Percentiles rank a stretch among this genome's conserved stretches.
These are phyloP conservation scores for Solanum hybrid DNA, from an alignment of 305 asterid genomes.

Conservation along the genomic window DNA sequence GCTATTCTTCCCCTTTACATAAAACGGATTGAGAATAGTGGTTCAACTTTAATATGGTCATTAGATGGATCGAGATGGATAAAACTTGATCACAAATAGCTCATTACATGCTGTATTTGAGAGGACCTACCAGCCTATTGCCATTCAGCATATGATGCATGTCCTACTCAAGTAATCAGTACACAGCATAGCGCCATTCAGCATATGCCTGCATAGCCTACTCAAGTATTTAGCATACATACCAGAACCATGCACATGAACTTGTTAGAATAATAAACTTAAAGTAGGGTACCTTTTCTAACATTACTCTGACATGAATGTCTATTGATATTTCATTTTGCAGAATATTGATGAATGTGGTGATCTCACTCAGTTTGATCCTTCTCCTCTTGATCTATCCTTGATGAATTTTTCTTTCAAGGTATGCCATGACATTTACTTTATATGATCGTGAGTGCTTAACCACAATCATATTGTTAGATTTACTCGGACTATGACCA, in stretches of 20 bases:
- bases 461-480: background rate
- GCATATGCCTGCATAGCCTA: background rate
- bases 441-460: background rate
- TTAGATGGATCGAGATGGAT: background rate
- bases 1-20: background rate
- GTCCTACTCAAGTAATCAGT: background rate
- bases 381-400: constrained; percentile 76
- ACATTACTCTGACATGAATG: background rate
- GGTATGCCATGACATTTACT: constrained; percentile 29
- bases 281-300: background rate
- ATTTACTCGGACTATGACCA: background rate
- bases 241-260: background rate
- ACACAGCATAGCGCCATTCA: background rate
- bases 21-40: background rate
- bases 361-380: constrained; percentile 62
- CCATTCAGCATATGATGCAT: background rate
- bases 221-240: background rate
- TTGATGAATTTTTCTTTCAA: constrained; percentile 87
- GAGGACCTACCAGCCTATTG: background rate
- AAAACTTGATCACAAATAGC: background rate
- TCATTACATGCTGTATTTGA: background rate
- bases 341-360: constrained; percentile 83
- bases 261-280: background rate
- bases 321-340: constrained; percentile 10
- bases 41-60: background rate